phyloP scores from a whole-genome alignment of 2,329 filamentous ascomycete genomes.

The Emericellopsis atlantica region DNA sequence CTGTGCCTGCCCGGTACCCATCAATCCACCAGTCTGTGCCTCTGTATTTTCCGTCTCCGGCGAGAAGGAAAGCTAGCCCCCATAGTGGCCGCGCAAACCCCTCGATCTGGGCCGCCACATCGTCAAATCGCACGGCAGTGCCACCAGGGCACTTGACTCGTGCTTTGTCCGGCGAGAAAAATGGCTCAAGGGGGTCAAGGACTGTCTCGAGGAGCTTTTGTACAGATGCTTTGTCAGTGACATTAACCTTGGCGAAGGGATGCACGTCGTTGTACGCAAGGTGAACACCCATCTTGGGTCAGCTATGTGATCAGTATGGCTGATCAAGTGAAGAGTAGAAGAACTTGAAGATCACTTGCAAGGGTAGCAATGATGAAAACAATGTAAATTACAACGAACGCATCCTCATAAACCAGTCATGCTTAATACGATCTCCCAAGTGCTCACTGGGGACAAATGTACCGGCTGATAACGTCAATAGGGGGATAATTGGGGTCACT shows the following conservation, averaged over 20 bases:
- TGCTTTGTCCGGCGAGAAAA: constrained; percentile 55
- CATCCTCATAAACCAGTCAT: too few species aligned
- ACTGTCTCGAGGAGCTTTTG: constrained; percentile 49
- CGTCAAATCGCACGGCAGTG: constrained; percentile 66
- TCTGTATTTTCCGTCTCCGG: constrained; percentile 52
- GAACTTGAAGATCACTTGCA: too few species aligned
- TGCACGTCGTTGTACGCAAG: constrained; percentile 41
- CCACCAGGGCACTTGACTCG: constrained; percentile 55
- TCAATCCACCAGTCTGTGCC: constrained; percentile 52
- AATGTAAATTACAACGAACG: too few species aligned
- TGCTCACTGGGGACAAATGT: too few species aligned
- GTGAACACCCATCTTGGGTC: constrained; percentile 6
- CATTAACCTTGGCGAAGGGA: constrained; percentile 38
- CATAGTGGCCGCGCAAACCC: constrained; percentile 65
- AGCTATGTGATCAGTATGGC: too few species aligned
- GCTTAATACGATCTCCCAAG: too few species aligned
- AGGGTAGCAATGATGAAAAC: too few species aligned
- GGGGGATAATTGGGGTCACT: too few species aligned
- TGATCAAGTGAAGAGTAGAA: too few species aligned
- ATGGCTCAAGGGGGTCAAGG: constrained; percentile 57
- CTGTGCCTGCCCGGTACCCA: constrained; percentile 57
- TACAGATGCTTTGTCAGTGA: constrained; percentile 40
- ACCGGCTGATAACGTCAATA: too few species aligned
- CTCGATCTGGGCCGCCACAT: constrained; percentile 65
- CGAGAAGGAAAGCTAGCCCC: constrained; percentile 59